A percentile compares a stretch with the other conserved stretches of the same genome.
Conservation (phyloP, 2,329 filamentous ascomycete genomes). For the Colletotrichum trifolii region DNA sequence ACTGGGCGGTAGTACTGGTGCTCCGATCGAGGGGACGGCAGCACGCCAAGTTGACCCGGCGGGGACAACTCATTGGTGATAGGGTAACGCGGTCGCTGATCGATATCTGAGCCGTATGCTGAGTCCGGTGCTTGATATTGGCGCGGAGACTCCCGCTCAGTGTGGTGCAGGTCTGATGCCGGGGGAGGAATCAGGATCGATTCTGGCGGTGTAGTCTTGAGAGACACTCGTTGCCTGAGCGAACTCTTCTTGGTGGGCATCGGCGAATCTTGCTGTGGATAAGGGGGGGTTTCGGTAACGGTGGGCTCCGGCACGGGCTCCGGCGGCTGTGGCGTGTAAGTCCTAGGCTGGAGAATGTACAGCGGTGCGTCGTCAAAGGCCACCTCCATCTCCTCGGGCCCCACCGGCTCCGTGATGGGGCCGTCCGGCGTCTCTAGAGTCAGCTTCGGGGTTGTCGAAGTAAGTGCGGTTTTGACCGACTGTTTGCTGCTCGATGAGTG, state of each 20-base stretch:
- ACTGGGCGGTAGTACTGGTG: constrained; percentile 71
- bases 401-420: constrained; percentile 7
- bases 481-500: background rate
- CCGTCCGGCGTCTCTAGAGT: constrained; percentile 31
- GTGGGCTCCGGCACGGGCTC: constrained; percentile 61
- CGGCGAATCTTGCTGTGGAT: constrained; percentile 35
- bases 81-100: constrained; percentile 44
- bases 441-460: constrained; percentile 21
- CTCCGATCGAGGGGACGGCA: constrained; percentile 63
- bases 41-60: constrained; percentile 50
- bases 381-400: constrained; percentile 23
- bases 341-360: constrained; percentile 67
- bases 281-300: constrained; percentile 43
- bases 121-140: constrained; percentile 52
- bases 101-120: constrained; percentile 60
- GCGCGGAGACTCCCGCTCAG: constrained; percentile 36
- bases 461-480: constrained; percentile 11
- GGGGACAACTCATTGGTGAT: constrained; percentile 48
- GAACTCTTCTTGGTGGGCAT: constrained; percentile 53
- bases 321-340: constrained; percentile 65
- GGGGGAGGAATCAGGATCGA: constrained; percentile 65
- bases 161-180: constrained; percentile 47
- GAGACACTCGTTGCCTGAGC: constrained; percentile 64
- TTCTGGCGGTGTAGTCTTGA: constrained; percentile 62
- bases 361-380: constrained; percentile 52